These are phyloP conservation scores for Ophiostoma ips DNA, from an alignment of 2,329 filamentous ascomycete genomes.

Conservation along the genomic window DNA sequence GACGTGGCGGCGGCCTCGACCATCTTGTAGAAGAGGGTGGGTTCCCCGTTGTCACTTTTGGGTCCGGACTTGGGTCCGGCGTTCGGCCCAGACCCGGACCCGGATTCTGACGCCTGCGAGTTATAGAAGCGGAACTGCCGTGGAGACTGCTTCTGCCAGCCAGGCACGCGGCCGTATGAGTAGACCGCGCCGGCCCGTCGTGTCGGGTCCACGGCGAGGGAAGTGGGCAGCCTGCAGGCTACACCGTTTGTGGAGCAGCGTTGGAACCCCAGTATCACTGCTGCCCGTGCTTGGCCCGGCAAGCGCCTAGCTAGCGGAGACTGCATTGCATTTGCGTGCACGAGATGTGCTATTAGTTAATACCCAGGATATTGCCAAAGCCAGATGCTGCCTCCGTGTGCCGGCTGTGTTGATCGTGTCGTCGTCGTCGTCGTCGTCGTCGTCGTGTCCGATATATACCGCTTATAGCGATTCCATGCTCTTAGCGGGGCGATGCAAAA, in stretches of 20 bases:
- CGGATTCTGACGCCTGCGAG: not conserved
- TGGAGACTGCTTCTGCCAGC: not conserved
- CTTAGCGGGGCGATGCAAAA: conserved; percentile 3
- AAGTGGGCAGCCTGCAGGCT: not conserved
- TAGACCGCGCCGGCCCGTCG: not conserved
- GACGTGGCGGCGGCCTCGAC: conserved; percentile 62
- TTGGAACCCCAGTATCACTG: not conserved
- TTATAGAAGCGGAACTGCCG: not conserved
- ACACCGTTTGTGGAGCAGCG: not conserved
- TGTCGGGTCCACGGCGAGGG: not conserved
- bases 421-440: not conserved
- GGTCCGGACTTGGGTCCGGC: too few species aligned
- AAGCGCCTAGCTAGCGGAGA: not conserved
- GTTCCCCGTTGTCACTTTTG: not conserved
- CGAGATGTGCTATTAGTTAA: not conserved
- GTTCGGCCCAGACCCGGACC: not conserved
- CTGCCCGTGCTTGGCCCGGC: not conserved
- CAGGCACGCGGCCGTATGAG: not conserved
- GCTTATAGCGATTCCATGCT: conserved; percentile 8
- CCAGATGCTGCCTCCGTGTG: too few species aligned
- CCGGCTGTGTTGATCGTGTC: not conserved
- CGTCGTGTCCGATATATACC: not conserved
- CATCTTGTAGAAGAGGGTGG: conserved; percentile 37
- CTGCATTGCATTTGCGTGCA: not conserved
- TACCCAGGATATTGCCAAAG: too few species aligned